Base-by-base conservation (phyloP, 164 flowering plant species). In the Cinnamomum micranthum region DNA sequence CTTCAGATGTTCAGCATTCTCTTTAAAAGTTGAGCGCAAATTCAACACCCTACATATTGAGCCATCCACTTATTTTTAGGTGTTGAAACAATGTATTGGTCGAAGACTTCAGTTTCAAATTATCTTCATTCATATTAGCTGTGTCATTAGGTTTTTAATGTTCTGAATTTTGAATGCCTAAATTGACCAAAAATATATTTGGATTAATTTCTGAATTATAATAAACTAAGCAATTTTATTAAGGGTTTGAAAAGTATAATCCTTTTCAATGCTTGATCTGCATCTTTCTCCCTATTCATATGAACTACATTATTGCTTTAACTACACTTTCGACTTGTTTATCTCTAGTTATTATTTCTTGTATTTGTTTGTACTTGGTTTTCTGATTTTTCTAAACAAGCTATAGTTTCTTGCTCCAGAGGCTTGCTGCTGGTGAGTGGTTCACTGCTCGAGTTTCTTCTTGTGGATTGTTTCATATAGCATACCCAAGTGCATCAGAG, bases 401-500 rank as follows among this genome's bases (percentile, higher is more conserved):
- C 59, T 70, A 5, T 25, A 17, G 75, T 72, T 73, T 77, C 52
- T 28, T 67, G 47, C 20, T 80, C 23, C 81, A 95, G 99, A 91
- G 99, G 82, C 76, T 95, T 77, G 98, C 99, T 31, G 93, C 92
- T 75, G 99, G 98, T 33, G 99, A 95, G 75, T 95, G 99, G 99
- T 95, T 95, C 80, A 93, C 99, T 63, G 98, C 99, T 75, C 88
- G 99, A 51, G 98, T 95, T 72, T 95, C 99, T 6, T 86, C 99
- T 2, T 95, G 99, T 81, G 99, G 99, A 25, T 80, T 95, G 79
- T 95, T 95, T 82, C 99, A 95, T 74, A 89, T 93, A 83, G 98
- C 96, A 31, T 95, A 95, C 76, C 92, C 98, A 23, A 92, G 95
- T 81, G 98, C 98, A 41, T 84, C 97, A 27, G 99, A 95, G 76